phyloP scores from a whole-genome alignment of 352 stramenopile species.

The Achlya hypogyna region DNA sequence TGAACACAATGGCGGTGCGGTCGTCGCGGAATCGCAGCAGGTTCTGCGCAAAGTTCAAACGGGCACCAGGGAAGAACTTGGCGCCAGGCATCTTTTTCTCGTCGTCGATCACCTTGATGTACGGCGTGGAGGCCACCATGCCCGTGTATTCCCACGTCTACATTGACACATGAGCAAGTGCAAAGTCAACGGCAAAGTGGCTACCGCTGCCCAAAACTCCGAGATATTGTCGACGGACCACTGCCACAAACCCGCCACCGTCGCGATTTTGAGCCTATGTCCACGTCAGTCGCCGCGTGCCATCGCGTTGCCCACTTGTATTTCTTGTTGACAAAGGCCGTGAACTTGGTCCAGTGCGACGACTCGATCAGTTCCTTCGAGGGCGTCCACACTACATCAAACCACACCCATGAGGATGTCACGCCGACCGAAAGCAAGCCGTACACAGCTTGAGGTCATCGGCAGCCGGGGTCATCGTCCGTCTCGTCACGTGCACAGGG shows the following conservation, averaged over 20 bases:
- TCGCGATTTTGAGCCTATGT: constrained; percentile 30
- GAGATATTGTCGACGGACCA: constrained; percentile 65
- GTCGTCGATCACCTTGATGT: constrained; percentile 45
- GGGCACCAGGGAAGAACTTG: constrained; percentile 61
- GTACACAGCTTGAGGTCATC: constrained; percentile 12
- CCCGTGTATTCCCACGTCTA: constrained; percentile 58
- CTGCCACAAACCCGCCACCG: constrained; percentile 48
- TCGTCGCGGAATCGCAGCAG: constrained; percentile 64
- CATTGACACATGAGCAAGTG: constrained; percentile 25
- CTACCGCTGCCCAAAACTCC: constrained; percentile 48
- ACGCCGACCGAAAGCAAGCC: not conserved
- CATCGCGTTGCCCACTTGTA: constrained; percentile 27
- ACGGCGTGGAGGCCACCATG: constrained; percentile 44
- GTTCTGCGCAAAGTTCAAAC: constrained; percentile 71
- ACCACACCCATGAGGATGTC: not conserved
- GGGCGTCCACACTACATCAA: constrained; percentile 49
- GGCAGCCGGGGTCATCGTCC: not conserved
- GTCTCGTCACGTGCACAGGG: not conserved
- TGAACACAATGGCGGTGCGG: constrained; percentile 61
- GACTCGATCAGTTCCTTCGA: constrained; percentile 32
- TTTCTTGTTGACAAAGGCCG: constrained; percentile 43
- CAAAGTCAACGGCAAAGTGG: not conserved
- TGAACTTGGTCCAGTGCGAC: constrained; percentile 66
- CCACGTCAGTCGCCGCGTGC: not conserved
- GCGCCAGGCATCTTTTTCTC: constrained; percentile 54